Percentiles rank a stretch among this genome's conserved stretches.
Evolutionary conservation across 1,284 basidiomycete genomes (phyloP).

Genomic region (Volvariella volvacea): DNA sequence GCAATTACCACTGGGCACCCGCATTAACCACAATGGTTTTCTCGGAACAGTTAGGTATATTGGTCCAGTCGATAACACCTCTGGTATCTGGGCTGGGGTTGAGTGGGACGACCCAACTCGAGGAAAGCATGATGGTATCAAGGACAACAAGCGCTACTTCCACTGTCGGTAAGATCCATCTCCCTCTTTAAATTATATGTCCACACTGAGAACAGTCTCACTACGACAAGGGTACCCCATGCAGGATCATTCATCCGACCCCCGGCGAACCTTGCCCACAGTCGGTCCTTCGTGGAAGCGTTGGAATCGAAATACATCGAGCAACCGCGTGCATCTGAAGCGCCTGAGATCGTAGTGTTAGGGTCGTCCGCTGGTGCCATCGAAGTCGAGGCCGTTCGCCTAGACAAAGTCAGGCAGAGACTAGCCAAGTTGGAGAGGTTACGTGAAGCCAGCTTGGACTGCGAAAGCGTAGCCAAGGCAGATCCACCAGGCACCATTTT

Average conservation of each 20-base stretch:
- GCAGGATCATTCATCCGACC: slow-evolving; percentile 75
- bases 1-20: slow-evolving; percentile 36
- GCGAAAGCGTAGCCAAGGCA: slow-evolving; percentile 52
- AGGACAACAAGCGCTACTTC: slow-evolving; percentile 79
- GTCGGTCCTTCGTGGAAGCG: slow-evolving; percentile 71
- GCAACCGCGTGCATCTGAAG: slow-evolving; percentile 38
- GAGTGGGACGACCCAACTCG: slow-evolving; percentile 88
- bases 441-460: slow-evolving; percentile 75
- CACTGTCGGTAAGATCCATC: slow-evolving; percentile 52
- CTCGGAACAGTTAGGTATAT: slow-evolving; percentile 68
- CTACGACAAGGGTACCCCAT: slow-evolving; percentile 41
- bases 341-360: slow-evolving; percentile 58
- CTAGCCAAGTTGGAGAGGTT: slow-evolving; percentile 64
- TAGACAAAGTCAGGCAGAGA: slow-evolving; percentile 72
- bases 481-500: slow-evolving; percentile 50
- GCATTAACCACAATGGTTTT: slow-evolving; percentile 43
- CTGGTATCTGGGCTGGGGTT: slow-evolving; percentile 82
- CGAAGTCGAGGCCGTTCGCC: slow-evolving; percentile 79
- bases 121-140: slow-evolving; percentile 84
- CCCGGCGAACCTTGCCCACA: slow-evolving; percentile 49
- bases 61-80: slow-evolving; percentile 60
- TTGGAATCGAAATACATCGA: slow-evolving; percentile 75
- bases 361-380: slow-evolving; percentile 82
- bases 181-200: slow-evolving; percentile 7
- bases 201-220: slow-evolving; percentile 9